Percentiles rank a stretch among this genome's conserved stretches.
These are phyloP conservation scores for Vitis rotundifolia DNA, from an alignment of 164 flowering plant genomes.

Conservation along the genomic window DNA sequence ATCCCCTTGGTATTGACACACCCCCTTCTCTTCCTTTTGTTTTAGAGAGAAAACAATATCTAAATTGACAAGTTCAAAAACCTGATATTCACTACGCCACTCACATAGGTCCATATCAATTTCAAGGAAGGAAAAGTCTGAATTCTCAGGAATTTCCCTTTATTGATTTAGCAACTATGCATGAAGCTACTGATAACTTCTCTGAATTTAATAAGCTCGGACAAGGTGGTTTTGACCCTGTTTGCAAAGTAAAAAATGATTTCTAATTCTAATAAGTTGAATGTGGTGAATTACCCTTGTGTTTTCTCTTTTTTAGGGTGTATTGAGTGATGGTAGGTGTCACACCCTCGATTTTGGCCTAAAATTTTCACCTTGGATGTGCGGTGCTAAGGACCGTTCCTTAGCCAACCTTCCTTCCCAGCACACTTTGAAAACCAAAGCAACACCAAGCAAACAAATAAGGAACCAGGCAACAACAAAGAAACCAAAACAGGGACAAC, in stretches of 20 bases:
- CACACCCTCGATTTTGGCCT: too few species aligned
- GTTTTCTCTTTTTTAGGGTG: slow-evolving; percentile 19
- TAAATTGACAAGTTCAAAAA: not conserved
- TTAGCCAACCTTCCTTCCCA: too few species aligned
- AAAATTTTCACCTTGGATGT: too few species aligned
- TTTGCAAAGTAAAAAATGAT: slow-evolving; percentile 34
- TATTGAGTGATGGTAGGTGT: slow-evolving; percentile 17
- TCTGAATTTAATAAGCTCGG: slow-evolving; percentile 38
- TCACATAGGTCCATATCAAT: not conserved
- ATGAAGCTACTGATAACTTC: slow-evolving; percentile 35
- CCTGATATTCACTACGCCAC: not conserved
- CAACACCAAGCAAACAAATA: too few species aligned
- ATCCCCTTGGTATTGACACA: not conserved
- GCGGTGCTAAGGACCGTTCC: too few species aligned
- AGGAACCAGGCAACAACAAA: too few species aligned
- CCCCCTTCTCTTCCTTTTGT: not conserved
- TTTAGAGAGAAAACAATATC: slow-evolving; percentile 4
- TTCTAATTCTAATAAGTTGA: not conserved
- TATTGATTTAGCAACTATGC: slow-evolving; percentile 19
- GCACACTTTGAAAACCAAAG: too few species aligned
- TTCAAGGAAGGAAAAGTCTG: not conserved
- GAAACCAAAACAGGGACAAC: too few species aligned
- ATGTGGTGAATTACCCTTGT: not conserved
- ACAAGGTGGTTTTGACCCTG: slow-evolving; percentile 50
- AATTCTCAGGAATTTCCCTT: slow-evolving; percentile 14